phyloP scores from a whole-genome alignment of 73 alveolate species.

The Tetrahymena thermophila region DNA sequence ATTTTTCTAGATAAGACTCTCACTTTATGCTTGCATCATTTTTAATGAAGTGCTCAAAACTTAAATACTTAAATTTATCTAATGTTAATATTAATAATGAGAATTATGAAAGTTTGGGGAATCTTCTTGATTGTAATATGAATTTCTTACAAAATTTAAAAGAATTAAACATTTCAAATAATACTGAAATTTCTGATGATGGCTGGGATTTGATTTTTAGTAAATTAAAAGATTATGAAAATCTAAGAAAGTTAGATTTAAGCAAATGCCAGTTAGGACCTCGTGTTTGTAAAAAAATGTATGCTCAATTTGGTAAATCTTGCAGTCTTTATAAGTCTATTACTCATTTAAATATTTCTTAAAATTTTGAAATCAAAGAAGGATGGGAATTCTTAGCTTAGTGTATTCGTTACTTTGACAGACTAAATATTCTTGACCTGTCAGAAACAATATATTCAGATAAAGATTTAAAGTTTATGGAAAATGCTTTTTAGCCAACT shows the following conservation, averaged over 20 bases:
- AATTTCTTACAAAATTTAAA: not conserved
- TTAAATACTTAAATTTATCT: not conserved
- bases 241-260: not conserved
- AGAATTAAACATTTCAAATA: not conserved
- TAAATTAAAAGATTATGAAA: not conserved
- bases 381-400: not conserved
- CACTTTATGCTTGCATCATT: not conserved
- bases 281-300: not conserved
- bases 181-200: not conserved
- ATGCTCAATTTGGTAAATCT: not conserved
- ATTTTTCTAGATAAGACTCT: not conserved
- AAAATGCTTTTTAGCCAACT: not conserved
- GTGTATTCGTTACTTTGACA: not conserved
- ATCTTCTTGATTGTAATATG: not conserved
- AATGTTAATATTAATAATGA: not conserved
- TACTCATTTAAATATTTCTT: not conserved
- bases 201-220: not conserved
- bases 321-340: not conserved
- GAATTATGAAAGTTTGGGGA: not conserved
- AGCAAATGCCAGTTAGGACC: not conserved
- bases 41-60: not conserved
- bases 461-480: not conserved
- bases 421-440: not conserved
- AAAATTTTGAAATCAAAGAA: not conserved
- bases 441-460: not conserved